Percentiles rank a stretch among this genome's conserved stretches.
Evolutionary conservation across 1,139 yeast species (phyloP).

Genomic region (Lodderomyces theae): DNA sequence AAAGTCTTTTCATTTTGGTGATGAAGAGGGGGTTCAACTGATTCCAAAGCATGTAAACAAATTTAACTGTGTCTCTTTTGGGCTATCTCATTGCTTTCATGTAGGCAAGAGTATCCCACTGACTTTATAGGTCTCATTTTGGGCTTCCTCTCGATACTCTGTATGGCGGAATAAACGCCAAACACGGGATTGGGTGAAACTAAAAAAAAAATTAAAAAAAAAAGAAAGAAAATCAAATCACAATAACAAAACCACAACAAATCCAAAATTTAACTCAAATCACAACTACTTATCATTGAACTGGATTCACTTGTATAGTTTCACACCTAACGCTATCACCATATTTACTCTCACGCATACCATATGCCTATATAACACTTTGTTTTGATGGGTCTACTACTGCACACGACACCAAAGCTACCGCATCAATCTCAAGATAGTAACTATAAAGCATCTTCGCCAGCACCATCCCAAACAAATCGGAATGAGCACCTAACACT

Average conservation of each 20-base stretch:
- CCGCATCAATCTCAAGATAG: slow-evolving; percentile 1
- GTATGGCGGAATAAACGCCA: no score
- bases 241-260: neutral
- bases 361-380: slow-evolving; percentile 1
- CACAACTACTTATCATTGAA: neutral
- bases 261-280: neutral
- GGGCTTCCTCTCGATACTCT: no score
- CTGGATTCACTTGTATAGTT: neutral
- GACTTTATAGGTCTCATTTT: no score
- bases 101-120: no score
- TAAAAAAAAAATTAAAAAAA: no score
- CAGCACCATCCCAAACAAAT: slow-evolving; percentile 2
- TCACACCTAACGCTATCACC: no score
- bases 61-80: no score
- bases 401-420: slow-evolving; percentile 8
- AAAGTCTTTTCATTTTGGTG: no score
- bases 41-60: no score
- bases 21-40: no score
- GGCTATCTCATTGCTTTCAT: no score
- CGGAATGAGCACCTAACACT: neutral
- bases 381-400: slow-evolving; percentile 2
- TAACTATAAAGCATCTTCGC: neutral
- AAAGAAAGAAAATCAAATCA: neutral
- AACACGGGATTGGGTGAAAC: neutral
- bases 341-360: neutral